Evolutionary conservation across 2,329 filamentous ascomycete species (phyloP).

Genomic region (Rhynchosporium agropyri): DNA sequence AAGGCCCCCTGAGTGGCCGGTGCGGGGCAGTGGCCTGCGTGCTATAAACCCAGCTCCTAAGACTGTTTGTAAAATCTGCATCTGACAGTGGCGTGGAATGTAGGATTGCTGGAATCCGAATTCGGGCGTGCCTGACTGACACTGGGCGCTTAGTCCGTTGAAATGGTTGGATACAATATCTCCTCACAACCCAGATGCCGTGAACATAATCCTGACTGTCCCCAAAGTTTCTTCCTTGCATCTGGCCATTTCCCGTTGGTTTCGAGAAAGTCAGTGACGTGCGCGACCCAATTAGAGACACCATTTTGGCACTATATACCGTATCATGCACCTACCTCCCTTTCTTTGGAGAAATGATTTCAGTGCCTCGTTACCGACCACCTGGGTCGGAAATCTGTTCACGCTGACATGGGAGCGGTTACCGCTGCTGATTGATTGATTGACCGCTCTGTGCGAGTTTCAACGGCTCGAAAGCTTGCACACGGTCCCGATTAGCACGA

Average conservation of each 20-base stretch:
- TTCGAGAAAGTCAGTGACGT: conserved; percentile 4
- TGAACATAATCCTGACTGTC: background rate
- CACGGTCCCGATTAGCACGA: background rate
- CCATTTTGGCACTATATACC: background rate
- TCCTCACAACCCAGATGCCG: background rate
- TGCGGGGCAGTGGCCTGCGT: background rate
- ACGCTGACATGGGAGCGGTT: conserved; percentile 2
- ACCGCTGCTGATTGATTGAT: conserved; percentile 12
- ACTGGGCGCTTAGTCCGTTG: conserved; percentile 9
- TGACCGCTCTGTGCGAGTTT: background rate
- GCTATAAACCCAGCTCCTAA: conserved; percentile 2
- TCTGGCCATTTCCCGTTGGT: background rate
- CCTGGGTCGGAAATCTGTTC: background rate
- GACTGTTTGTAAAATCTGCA: background rate
- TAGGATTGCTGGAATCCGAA: conserved; percentile 5
- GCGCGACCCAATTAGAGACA: background rate
- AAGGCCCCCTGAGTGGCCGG: conserved; percentile 26
- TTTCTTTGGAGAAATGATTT: background rate
- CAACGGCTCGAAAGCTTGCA: background rate
- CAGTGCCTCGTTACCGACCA: background rate
- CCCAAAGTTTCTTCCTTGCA: background rate
- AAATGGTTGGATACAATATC: conserved; percentile 3
- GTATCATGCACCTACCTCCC: background rate
- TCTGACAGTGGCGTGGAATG: conserved; percentile 7
- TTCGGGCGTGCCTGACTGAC: background rate